A percentile compares a stretch with the other conserved stretches of the same genome.
Evolutionary conservation across 129 eudicot species (phyloP).

Genomic region (Centaurea solstitialis): DNA sequence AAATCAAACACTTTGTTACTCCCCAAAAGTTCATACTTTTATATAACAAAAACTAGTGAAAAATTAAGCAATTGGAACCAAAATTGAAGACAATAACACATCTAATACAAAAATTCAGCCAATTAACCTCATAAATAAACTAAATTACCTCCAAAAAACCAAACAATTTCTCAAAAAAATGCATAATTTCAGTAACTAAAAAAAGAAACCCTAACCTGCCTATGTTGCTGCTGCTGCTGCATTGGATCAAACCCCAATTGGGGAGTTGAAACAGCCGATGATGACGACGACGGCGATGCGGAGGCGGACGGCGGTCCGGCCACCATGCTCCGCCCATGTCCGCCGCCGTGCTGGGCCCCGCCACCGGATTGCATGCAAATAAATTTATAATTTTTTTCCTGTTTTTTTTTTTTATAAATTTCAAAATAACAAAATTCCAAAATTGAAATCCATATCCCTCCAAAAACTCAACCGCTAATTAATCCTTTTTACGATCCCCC

Average conservation of each 20-base stretch:
- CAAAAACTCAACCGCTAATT: slow-evolving; percentile 27
- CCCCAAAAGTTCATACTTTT: too few relatives aligned
- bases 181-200: not conserved
- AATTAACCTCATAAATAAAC: slow-evolving; percentile 3
- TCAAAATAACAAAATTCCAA: slow-evolving; percentile 16
- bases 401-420: not conserved
- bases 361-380: slow-evolving; percentile 78
- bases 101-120: slow-evolving; percentile 4
- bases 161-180: slow-evolving; percentile 1
- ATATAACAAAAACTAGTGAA: too few relatives aligned
- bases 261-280: slow-evolving; percentile 66
- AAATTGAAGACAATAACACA: slow-evolving; percentile 2
- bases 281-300: slow-evolving; percentile 85
- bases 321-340: slow-evolving; percentile 50
- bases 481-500: slow-evolving; percentile 9
- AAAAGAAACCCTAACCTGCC: slow-evolving; percentile 74
- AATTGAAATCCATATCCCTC: slow-evolving; percentile 34
- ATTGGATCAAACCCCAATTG: slow-evolving; percentile 61
- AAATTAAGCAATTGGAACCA: not conserved
- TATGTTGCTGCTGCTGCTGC: slow-evolving; percentile 57
- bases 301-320: slow-evolving; percentile 69
- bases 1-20: too few relatives aligned
- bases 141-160: not conserved
- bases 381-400: slow-evolving; percentile 9
- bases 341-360: slow-evolving; percentile 66